These are phyloP conservation scores for Dactylella cylindrospora DNA, from an alignment of 2,329 filamentous ascomycete species.

Conservation along the genomic window DNA sequence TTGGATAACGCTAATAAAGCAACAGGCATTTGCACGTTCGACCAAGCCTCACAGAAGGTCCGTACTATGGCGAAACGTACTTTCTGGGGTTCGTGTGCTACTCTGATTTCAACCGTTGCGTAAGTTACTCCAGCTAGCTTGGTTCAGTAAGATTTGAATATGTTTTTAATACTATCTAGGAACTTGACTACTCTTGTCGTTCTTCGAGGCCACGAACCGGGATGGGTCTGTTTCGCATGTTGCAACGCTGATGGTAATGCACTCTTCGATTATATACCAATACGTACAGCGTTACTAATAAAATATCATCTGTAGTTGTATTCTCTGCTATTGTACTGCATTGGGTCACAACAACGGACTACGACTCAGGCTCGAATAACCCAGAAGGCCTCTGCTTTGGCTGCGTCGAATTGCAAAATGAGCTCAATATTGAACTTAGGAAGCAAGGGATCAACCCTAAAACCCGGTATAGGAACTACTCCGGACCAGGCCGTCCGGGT, in stretches of 20 bases:
- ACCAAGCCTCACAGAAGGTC: constrained; percentile 49
- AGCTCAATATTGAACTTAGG: constrained; percentile 31
- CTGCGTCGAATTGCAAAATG: constrained; percentile 37
- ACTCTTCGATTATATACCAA: not conserved
- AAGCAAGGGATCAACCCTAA: constrained; percentile 27
- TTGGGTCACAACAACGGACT: constrained; percentile 59
- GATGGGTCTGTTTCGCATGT: constrained; percentile 67
- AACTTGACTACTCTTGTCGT: constrained; percentile 63
- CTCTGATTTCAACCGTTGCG: constrained; percentile 62
- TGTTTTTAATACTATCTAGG: constrained; percentile 50
- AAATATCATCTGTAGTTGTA: constrained; percentile 55
- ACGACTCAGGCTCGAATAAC: constrained; percentile 19
- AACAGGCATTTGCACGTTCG: constrained; percentile 47
- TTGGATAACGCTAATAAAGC: constrained; percentile 13
- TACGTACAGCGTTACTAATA: too few species aligned
- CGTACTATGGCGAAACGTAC: constrained; percentile 61
- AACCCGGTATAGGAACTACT: constrained; percentile 14
- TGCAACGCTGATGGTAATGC: constrained; percentile 64
- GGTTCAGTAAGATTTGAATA: not conserved
- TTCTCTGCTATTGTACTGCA: constrained; percentile 65
- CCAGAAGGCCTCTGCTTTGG: constrained; percentile 32
- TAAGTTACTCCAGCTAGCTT: constrained; percentile 50
- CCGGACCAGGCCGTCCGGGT: constrained; percentile 19
- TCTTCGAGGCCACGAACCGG: constrained; percentile 61
- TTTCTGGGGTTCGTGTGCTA: constrained; percentile 62